phyloP scores from a whole-genome alignment of 371 early-diverging fungal species.

The Mortierella sp. region DNA sequence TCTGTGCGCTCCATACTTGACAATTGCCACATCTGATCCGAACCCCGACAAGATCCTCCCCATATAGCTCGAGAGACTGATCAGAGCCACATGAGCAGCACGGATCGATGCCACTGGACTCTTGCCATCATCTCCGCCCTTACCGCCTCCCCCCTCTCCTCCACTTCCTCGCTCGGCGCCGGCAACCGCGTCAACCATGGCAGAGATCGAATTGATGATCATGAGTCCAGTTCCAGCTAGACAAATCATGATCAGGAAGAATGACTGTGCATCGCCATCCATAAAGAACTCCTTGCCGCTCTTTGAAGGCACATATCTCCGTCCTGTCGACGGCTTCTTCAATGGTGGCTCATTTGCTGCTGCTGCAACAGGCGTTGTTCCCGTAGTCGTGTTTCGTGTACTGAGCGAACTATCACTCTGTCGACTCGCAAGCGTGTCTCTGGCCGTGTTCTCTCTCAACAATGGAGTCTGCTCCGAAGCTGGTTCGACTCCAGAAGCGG shows the following conservation, averaged over 20 bases:
- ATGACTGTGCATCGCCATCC: conserved; percentile 43
- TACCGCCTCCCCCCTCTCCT: not conserved
- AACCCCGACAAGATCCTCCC: conserved; percentile 27
- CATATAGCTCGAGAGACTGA: conserved; percentile 46
- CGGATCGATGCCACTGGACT: conserved; percentile 30
- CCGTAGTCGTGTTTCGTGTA: not conserved
- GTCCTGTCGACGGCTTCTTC: not conserved
- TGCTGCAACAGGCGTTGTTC: not conserved
- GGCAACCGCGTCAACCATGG: conserved; percentile 42
- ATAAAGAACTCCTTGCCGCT: conserved; percentile 44
- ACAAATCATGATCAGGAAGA: conserved; percentile 44
- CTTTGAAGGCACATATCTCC: conserved; percentile 16
- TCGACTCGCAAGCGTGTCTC: not conserved
- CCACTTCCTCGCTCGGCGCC: conserved; percentile 8
- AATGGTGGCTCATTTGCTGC: not conserved
- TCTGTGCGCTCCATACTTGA: conserved; percentile 27
- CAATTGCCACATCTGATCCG: conserved; percentile 45
- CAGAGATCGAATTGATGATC: conserved; percentile 55
- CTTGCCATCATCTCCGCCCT: not conserved
- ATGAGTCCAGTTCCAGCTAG: conserved; percentile 46
- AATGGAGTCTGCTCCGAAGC: conserved; percentile 28
- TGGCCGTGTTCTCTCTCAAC: not conserved
- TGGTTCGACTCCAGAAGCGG: not conserved
- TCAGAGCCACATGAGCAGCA: conserved; percentile 40
- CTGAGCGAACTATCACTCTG: not conserved